A percentile compares a stretch with the other conserved stretches of the same genome.
phyloP scores from a whole-genome alignment of 352 stramenopile species.

The Pseudoperonospora humuli region DNA sequence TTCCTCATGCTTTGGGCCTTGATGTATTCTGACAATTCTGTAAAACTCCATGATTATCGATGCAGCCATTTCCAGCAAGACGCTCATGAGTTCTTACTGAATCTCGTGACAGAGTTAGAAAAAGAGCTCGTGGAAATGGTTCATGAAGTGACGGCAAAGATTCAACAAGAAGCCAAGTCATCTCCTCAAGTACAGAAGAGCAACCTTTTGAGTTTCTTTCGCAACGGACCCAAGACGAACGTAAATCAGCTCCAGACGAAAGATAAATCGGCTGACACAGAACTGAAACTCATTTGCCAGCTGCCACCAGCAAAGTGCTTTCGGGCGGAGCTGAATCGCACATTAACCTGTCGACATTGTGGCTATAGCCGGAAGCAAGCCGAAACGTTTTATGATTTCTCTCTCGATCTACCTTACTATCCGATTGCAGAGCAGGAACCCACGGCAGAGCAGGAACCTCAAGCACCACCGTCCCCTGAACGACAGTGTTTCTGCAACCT shows the following conservation, averaged over 20 bases:
- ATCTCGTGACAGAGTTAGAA: conserved; percentile 79
- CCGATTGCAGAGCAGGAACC: conserved; percentile 16
- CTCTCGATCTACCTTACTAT: conserved; percentile 62
- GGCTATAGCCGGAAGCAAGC: conserved; percentile 68
- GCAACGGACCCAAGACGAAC: conserved; percentile 17
- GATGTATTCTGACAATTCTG: conserved; percentile 2
- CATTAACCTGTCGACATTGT: conserved; percentile 69
- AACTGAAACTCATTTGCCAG: conserved; percentile 39
- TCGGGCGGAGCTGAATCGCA: conserved; percentile 64
- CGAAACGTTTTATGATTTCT: conserved; percentile 85
- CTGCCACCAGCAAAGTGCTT: conserved; percentile 74
- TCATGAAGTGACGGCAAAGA: conserved; percentile 27
- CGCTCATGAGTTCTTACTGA: conserved; percentile 81
- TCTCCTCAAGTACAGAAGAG: conserved; percentile 23
- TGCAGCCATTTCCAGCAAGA: conserved; percentile 78
- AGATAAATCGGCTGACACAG: conserved; percentile 12
- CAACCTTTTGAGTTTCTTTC: conserved; percentile 63
- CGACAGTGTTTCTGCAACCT: conserved; percentile 57
- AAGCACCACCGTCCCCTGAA: conserved; percentile 24
- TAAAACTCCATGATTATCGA: conserved; percentile 1
- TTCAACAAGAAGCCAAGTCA: conserved; percentile 16
- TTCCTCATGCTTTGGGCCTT: not conserved
- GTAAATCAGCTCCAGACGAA: conserved; percentile 3
- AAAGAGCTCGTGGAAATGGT: conserved; percentile 63
- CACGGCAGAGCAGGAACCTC: conserved; percentile 23